Evolutionary conservation across 2,329 filamentous ascomycete species (phyloP).

Genomic region (Zymoseptoria tritici): DNA sequence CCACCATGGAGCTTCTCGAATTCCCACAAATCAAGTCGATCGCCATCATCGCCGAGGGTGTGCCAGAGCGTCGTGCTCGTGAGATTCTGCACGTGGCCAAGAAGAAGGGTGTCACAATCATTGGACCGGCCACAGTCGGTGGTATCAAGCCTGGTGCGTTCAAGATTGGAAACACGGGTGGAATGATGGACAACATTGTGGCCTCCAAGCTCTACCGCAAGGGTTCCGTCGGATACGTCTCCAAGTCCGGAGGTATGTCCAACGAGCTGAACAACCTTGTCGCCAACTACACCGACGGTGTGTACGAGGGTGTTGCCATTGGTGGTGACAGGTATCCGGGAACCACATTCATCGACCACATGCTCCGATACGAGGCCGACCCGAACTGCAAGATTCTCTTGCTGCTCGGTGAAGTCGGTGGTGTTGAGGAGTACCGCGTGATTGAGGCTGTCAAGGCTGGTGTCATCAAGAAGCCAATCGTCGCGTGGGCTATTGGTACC

Average conservation of each 20-base stretch:
- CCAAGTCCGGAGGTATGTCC: slow-evolving; percentile 99
- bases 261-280: slow-evolving; percentile 99
- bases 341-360: slow-evolving; percentile 98
- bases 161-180: slow-evolving; percentile 99
- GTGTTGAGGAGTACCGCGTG: slow-evolving; percentile 99
- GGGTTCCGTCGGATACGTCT: slow-evolving; percentile 97
- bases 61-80: slow-evolving; percentile 95
- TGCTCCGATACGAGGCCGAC: slow-evolving; percentile 92
- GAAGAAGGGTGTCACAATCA: slow-evolving; percentile 99
- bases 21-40: slow-evolving; percentile 96
- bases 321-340: slow-evolving; percentile 98
- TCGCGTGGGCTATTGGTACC: slow-evolving; percentile 98
- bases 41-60: slow-evolving; percentile 98
- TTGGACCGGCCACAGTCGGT: slow-evolving; percentile 95
- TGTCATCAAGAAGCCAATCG: slow-evolving; percentile 93
- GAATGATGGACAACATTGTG: slow-evolving; percentile 99
- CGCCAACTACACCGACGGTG: slow-evolving; percentile 90
- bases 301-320: slow-evolving; percentile 98
- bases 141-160: slow-evolving; percentile 98
- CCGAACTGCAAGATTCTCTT: slow-evolving; percentile 96
- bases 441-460: slow-evolving; percentile 96
- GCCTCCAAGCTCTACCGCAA: slow-evolving; percentile 99
- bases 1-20: slow-evolving; percentile 97
- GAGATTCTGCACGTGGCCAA: slow-evolving; percentile 94
- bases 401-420: slow-evolving; percentile 94